These are phyloP conservation scores for Juncus effusus DNA, from an alignment of 176 grass and related monocot species.

Conservation along the genomic window DNA sequence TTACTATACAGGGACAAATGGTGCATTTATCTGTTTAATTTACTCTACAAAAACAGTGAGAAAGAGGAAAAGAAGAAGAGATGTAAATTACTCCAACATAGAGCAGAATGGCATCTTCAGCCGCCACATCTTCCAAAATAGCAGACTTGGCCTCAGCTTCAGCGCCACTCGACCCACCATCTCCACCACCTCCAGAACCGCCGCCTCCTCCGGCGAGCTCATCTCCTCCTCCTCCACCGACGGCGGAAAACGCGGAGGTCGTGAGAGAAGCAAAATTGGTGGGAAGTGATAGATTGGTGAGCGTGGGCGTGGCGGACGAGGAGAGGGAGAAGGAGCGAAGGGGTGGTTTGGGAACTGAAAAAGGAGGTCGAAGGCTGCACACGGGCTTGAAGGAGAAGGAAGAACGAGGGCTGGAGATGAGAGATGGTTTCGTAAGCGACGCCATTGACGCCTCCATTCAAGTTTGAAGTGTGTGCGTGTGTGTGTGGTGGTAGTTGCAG, in stretches of 20 bases:
- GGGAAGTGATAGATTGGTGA: neutral
- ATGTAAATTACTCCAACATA: constrained; percentile 51
- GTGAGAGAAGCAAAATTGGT: constrained; percentile 32
- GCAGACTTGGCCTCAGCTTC: constrained; percentile 11
- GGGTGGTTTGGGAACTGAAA: constrained; percentile 5
- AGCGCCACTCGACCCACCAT: constrained; percentile 13
- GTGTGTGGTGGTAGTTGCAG: too few species aligned
- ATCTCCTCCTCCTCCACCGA: constrained; percentile 25
- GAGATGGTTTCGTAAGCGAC: constrained; percentile 30
- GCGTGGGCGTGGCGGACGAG: constrained; percentile 21
- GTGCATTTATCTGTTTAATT: neutral
- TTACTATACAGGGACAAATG: too few species aligned
- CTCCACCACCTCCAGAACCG: constrained; percentile 16
- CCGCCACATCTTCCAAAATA: constrained; percentile 26
- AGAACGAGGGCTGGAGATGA: neutral
- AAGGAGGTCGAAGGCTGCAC: constrained; percentile 25
- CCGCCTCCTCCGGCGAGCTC: constrained; percentile 23
- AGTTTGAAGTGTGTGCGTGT: too few species aligned
- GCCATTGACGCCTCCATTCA: constrained; percentile 41
- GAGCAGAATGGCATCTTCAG: constrained; percentile 55
- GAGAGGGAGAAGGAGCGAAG: neutral
- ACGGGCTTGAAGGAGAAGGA: neutral
- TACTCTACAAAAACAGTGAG: neutral
- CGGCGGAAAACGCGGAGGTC: constrained; percentile 26
- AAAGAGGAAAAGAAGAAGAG: neutral